Evolutionary conservation across 805 yeast genomes (phyloP).

Genomic region (Debaryomyces castellii): DNA sequence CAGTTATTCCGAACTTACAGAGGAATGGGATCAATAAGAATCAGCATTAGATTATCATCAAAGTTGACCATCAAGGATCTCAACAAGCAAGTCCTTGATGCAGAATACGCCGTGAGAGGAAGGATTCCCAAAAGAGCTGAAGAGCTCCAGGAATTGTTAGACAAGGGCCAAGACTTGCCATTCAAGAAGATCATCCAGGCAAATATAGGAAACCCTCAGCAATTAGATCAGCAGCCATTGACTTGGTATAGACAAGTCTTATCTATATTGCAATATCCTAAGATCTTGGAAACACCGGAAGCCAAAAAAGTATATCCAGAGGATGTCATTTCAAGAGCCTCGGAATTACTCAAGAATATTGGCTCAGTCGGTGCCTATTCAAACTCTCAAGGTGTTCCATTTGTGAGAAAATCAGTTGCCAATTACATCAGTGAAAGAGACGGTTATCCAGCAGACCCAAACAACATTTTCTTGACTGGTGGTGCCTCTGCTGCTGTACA

Average conservation of each 20-base stretch:
- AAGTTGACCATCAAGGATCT: constrained; percentile 42
- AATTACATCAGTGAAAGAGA: constrained; percentile 78
- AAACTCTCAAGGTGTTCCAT: constrained; percentile 81
- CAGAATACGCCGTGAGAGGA: constrained; percentile 97
- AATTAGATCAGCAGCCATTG: constrained; percentile 88
- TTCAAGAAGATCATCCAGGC: constrained; percentile 80
- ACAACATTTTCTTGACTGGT: constrained; percentile 78
- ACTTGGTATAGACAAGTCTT: constrained; percentile 94
- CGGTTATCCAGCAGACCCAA: constrained; percentile 60
- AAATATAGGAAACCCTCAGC: constrained; percentile 98
- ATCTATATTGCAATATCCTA: constrained; percentile 83
- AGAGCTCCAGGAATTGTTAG: constrained; percentile 61
- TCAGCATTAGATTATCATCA: not conserved
- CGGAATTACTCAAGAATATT: constrained; percentile 53
- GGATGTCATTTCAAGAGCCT: constrained; percentile 78
- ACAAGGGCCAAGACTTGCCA: constrained; percentile 63
- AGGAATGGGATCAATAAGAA: not conserved
- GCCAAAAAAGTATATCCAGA: constrained; percentile 43
- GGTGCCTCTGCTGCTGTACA: constrained; percentile 97
- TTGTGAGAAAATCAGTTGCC: constrained; percentile 77
- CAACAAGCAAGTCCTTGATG: constrained; percentile 73
- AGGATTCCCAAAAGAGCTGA: constrained; percentile 92
- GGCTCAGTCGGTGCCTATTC: constrained; percentile 96
- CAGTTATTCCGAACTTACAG: not conserved
- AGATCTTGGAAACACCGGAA: constrained; percentile 42